These are phyloP conservation scores for Colletotrichum chrysophilum DNA, from an alignment of 2,329 filamentous ascomycete species.

Conservation along the genomic window DNA sequence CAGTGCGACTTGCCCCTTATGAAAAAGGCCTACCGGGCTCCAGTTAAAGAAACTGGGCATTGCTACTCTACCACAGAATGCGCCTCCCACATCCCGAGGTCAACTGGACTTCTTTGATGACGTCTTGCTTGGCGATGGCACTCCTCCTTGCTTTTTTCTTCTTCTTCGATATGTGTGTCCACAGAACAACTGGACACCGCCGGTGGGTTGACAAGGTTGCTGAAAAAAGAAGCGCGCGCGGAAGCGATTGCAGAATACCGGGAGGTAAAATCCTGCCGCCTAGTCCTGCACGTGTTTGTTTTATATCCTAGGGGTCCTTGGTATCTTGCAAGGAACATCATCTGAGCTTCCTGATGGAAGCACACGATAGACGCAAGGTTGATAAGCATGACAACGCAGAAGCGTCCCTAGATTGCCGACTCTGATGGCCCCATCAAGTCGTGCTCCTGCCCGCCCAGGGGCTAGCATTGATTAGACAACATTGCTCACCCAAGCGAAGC, in stretches of 20 bases:
- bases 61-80: background rate
- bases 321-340: background rate
- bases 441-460: background rate
- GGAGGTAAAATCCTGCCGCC: background rate
- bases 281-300: background rate
- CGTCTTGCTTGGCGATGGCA: background rate
- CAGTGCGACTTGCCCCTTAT: background rate
- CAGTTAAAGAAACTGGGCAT: background rate
- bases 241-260: background rate
- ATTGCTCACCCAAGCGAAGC: background rate
- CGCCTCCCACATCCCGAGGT: constrained; percentile 3
- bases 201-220: background rate
- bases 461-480: background rate
- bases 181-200: background rate
- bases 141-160: background rate
- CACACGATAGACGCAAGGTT: background rate
- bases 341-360: background rate
- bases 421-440: background rate
- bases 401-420: background rate
- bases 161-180: background rate
- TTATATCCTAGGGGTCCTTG: background rate
- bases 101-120: background rate
- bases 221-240: background rate
- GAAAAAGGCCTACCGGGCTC: background rate
- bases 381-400: background rate